Evolutionary conservation across 2,329 filamentous ascomycete species (phyloP).

Genomic region (Pezicula neosporulosa): DNA sequence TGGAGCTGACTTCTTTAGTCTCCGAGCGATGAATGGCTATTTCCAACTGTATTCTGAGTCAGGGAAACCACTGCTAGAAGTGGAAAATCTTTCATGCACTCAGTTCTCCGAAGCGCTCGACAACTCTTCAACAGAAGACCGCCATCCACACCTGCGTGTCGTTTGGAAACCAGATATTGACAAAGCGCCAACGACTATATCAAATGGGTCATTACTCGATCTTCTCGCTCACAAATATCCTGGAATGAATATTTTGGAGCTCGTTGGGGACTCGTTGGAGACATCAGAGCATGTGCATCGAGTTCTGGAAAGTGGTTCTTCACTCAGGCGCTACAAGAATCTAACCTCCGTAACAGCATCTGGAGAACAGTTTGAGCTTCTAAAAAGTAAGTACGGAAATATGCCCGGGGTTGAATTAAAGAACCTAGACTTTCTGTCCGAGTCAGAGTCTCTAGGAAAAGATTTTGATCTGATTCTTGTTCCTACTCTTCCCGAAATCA

Average conservation of each 20-base stretch:
- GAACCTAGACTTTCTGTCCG: no score
- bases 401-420: no score
- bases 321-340: not conserved
- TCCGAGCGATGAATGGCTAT: not conserved
- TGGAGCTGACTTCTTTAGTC: not conserved
- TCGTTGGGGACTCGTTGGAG: not conserved
- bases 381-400: no score
- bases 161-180: conserved; percentile 2
- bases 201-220: not conserved
- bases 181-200: not conserved
- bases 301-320: not conserved
- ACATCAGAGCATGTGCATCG: not conserved
- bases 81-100: not conserved
- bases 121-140: not conserved
- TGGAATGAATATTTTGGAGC: not conserved
- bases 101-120: not conserved
- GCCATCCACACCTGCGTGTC: not conserved
- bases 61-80: not conserved
- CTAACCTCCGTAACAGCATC: not conserved
- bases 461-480: no score
- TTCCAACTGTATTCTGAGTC: not conserved
- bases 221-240: not conserved
- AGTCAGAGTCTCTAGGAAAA: no score
- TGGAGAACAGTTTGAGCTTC: not conserved
- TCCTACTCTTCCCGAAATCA: no score